Base-by-base conservation (phyloP, 176 grass and related monocot species). In the Triticum timopheevii region DNA sequence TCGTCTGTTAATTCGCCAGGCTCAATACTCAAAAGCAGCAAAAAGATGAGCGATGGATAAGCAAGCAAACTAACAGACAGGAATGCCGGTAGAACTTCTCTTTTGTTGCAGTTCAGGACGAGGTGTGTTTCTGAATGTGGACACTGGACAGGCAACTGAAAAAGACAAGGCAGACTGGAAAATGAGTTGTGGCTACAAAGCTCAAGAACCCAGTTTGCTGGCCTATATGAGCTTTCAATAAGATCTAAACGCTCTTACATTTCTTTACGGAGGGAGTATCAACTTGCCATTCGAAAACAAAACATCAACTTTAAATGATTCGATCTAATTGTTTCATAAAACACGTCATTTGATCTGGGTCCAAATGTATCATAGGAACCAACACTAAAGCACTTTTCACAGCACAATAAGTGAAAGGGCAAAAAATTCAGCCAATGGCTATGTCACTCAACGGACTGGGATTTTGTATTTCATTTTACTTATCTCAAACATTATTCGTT, bases 381-480 rank as follows among this genome's bases (percentile, higher is more conserved):
- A 62, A 20, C 61, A 38, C 36, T 45, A 35, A 20, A 34, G 49
- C 45, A 82, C 40, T 6, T 76, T 76, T 76, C 50, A 68, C 17
- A 66, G 1, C 13, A 64, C 6, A 19, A n/a, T 45, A 69, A 82
- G 22, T 13, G 11, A 24, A 56, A 80, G 49, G 61, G 59, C 38
- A 38, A 25, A 33, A 68, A 50, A 89, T 73, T 73, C 71, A 80
- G 13, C 61, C 16, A 81, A 11, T 39, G 47, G 47, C 28, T 52
- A 38, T 70, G 44, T 54, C 39, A 65, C 10, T 39, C 12, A 13
- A 69, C 27, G 34, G 49, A 79, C 19, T 20, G 19, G 63, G 59
- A 84, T 70, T 70, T 52, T 58, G 23, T 23, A 83, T 61, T 75
- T 75, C 45, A 11, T 52, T 64, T 76, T 79, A 7, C 19, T 19